Conservation (phyloP, 352 stramenopile species). For the Globisporangium recalcitrans region DNA sequence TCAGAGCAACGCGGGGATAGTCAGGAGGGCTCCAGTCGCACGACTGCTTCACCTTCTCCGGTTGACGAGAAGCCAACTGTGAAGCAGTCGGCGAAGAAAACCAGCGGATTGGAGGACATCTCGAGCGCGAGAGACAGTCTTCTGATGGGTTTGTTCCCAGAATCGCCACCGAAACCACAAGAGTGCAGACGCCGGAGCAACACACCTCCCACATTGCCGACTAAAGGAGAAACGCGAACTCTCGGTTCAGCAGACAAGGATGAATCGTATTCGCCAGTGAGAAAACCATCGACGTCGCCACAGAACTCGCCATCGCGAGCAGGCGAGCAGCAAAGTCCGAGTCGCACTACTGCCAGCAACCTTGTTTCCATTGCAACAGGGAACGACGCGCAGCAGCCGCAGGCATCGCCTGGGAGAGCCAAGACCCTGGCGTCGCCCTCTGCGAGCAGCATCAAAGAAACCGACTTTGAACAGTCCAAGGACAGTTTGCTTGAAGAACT, state of each 20-base stretch:
- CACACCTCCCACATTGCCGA: conserved; percentile 16
- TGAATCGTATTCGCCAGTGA: conserved; percentile 6
- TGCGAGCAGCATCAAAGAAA: conserved; percentile 40
- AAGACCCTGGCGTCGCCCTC: conserved; percentile 37
- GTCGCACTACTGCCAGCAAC: conserved; percentile 9
- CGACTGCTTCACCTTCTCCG: neutral
- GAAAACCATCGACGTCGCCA: conserved; percentile 1
- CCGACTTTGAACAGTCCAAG: conserved; percentile 66
- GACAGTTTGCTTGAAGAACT: conserved; percentile 63
- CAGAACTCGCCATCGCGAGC: conserved; percentile 9
- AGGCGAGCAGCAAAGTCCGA: conserved; percentile 2
- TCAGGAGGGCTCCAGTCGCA: neutral
- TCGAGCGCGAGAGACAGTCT: conserved; percentile 46
- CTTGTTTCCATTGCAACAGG: neutral
- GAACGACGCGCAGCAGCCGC: conserved; percentile 14
- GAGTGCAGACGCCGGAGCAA: conserved; percentile 10
- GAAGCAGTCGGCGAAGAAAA: neutral
- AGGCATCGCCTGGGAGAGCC: conserved; percentile 29
- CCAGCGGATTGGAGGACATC: neutral
- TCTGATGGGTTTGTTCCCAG: conserved; percentile 44
- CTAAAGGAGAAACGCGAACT: conserved; percentile 21
- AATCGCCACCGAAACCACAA: conserved; percentile 30
- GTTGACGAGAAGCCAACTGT: neutral
- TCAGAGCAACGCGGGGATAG: neutral
- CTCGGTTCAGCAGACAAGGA: neutral